A percentile compares a stretch with the other conserved stretches of the same genome.
Conservation (phyloP, 148 eudicot genomes). For the Dysphania ambrosioides region DNA sequence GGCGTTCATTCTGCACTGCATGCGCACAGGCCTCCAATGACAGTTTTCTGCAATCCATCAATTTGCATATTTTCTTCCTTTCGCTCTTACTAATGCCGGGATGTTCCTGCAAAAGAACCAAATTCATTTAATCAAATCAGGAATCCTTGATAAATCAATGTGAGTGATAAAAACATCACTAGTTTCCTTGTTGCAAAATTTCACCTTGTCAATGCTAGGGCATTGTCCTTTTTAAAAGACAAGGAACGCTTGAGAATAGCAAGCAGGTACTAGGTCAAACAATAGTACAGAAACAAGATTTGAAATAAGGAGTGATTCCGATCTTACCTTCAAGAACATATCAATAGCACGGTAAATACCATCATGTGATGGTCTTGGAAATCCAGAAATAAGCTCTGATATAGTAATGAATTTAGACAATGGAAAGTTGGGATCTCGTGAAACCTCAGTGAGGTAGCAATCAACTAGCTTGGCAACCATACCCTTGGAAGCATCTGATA, state of each 20-base stretch:
- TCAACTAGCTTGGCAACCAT: conserved; percentile 86
- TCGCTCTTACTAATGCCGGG: conserved; percentile 71
- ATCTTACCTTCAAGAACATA: conserved; percentile 80
- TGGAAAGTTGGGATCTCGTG: conserved; percentile 61
- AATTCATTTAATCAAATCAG: neutral
- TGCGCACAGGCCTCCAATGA: conserved; percentile 80
- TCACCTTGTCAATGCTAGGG: neutral
- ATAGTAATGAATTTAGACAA: conserved; percentile 55
- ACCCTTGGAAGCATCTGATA: conserved; percentile 60
- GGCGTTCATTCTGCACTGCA: conserved; percentile 85
- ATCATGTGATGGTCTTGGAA: conserved; percentile 67
- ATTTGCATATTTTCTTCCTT: conserved; percentile 64
- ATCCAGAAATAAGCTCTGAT: conserved; percentile 65
- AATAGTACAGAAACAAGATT: neutral
- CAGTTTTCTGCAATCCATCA: conserved; percentile 87
- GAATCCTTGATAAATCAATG: no score
- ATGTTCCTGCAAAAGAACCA: conserved; percentile 54
- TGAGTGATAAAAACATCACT: neutral
- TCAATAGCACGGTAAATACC: conserved; percentile 92
- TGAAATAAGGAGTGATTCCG: neutral
- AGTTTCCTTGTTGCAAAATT: neutral
- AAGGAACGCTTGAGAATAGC: no score
- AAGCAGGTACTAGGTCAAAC: neutral
- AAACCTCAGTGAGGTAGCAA: conserved; percentile 73
- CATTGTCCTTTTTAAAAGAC: neutral